phyloP scores from a whole-genome alignment of 805 yeast genomes.

The Zygosaccharomyces pseudorouxii region DNA sequence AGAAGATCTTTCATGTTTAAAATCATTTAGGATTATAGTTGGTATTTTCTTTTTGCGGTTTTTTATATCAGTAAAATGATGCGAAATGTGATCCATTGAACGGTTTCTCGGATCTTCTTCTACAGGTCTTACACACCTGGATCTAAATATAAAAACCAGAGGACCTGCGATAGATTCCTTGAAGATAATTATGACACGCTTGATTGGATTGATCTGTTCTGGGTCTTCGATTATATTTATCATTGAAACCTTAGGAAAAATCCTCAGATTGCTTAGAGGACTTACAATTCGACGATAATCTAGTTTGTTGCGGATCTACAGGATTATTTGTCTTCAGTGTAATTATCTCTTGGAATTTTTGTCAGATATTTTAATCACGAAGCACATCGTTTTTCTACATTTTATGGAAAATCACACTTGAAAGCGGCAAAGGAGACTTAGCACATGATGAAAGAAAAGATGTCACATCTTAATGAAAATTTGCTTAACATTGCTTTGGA shows the following conservation, averaged over 20 bases:
- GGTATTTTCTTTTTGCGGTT: slow-evolving; percentile 77
- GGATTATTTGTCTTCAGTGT: slow-evolving; percentile 52
- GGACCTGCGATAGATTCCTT: slow-evolving; percentile 80
- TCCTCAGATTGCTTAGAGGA: slow-evolving; percentile 49
- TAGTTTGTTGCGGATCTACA: slow-evolving; percentile 46
- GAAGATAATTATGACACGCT: slow-evolving; percentile 72
- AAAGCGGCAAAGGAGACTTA: slow-evolving; percentile 78
- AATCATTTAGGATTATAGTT: slow-evolving; percentile 63
- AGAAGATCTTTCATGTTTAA: slow-evolving; percentile 54
- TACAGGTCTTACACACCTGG: slow-evolving; percentile 82
- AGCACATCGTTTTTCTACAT: slow-evolving; percentile 81
- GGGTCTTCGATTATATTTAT: slow-evolving; percentile 73
- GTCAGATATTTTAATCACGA: slow-evolving; percentile 85
- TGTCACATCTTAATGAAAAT: slow-evolving; percentile 82
- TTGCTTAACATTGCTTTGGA: slow-evolving; percentile 72
- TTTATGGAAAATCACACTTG: slow-evolving; percentile 77
- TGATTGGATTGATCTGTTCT: slow-evolving; percentile 86
- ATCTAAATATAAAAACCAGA: slow-evolving; percentile 71
- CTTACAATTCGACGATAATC: slow-evolving; percentile 37
- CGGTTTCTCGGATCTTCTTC: slow-evolving; percentile 81
- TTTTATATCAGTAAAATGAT: slow-evolving; percentile 79
- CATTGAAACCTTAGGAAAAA: slow-evolving; percentile 60
- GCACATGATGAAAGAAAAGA: slow-evolving; percentile 72
- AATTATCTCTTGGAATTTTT: slow-evolving; percentile 70
- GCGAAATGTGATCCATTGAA: slow-evolving; percentile 72